Base-by-base conservation (phyloP, 2,329 filamentous ascomycete species). In the Aspergillus sp. region DNA sequence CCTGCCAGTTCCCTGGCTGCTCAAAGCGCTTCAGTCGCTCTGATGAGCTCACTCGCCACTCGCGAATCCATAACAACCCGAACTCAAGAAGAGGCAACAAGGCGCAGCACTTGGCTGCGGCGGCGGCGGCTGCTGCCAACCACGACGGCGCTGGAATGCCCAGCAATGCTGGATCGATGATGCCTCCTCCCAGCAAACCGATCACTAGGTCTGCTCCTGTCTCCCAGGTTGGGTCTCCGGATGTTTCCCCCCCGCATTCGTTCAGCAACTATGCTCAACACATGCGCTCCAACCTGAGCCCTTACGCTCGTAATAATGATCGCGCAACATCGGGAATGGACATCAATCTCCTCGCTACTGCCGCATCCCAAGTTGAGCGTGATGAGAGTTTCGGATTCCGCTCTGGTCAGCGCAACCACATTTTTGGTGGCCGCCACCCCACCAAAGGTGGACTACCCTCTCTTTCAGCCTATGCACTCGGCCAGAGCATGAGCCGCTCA, bases 11-110 rank as follows among this genome's bases (percentile, higher is more conserved):
- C 71, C 92, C 91, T 4, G 92, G 93, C 68, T 98, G 93, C 85
- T 93, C 90, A 67, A 98, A 98, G 80, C 91, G 93, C 70, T 98
- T 99, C 81, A 96, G 91, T 63, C 88, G 93, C 63, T 97, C 93
- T 12, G 93, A 99, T 73, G 93, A 99, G 79, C 83, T 99, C 66
- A 99, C 95, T 61, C 88, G 93, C 60, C 93, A 99, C 79, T 97
- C 93, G 73, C 86, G 93, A 74, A 99, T 99, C 80, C 93, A 99
- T 85, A 97, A 91, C 85, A 99, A 98, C 79, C 93, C 95, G 58
- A 98, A 98, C 82, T 97, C 93, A 57, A 85, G 95, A 72, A 83
- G 93, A 71, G 93, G 91, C 64, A 96, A 96, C 82, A 96, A 96
- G 81, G 86, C 86, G 59, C 82, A 86, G 71, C 81, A 83, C 59